Base-by-base conservation (phyloP, 495 filamentous ascomycete species). In the Platismatia glauca region DNA sequence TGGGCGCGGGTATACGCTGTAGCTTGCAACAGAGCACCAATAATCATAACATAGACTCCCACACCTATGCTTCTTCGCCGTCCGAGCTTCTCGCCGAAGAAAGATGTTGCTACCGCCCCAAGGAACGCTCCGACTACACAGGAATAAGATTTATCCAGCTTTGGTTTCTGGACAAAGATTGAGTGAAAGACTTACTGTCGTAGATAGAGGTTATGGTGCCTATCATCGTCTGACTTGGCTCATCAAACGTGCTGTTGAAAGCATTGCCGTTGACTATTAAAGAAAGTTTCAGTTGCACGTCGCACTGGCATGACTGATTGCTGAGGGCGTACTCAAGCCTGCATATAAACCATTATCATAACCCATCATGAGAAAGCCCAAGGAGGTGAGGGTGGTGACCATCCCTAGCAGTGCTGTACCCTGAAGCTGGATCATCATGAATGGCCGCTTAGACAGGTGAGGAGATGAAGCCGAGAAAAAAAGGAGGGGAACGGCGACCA, bases 1-100 rank as follows among this genome's bases (percentile, higher is more conserved):
- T 70, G 69, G 8, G 70, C 39, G 29, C 65, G 56, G 18, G 33
- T 58, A 33, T 71, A 72, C 16, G 67, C 66, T 12, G 67, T 68
- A 16, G 70, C 53, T 66, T 82, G 80, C 58, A 82, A 64, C n/a
- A 72, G 62, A 7, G 78, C 76, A 4, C 78, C 78, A 13, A 80
- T 52, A 29, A 80, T 71, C 57, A 72, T 76, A 68, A 76, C 76
- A 5, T 66, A 64, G 5, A 72, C 69, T 7, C 78, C 79, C 1
- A 75, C 44, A 6, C 70, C 72, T 50, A 80, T 78, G 3, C 73
- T 74, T 63, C 70, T 76, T 55, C 77, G 75, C 27, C 78, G 71
- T 11, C 79, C 79, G 31, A 76, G 64, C 24, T 68, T 70, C 39
- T 82, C 79, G 12, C 76, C 80, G 24, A 73, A 60, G 7, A 81